Evolutionary conservation across 495 filamentous ascomycete genomes (phyloP).

Genomic region (Neurospora tetraspora): DNA sequence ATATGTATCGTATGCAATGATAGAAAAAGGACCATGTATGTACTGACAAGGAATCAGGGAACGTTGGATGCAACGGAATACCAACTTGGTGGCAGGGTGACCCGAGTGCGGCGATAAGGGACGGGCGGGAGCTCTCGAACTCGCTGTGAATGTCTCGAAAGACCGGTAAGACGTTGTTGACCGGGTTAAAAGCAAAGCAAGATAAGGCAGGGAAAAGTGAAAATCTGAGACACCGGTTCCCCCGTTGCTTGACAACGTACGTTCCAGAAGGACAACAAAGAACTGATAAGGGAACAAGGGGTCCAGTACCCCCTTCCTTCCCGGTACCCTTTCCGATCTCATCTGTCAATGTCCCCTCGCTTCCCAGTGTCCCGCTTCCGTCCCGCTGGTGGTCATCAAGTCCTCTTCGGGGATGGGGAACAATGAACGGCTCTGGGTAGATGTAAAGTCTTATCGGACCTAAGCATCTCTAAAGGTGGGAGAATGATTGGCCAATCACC

Average conservation of each 20-base stretch:
- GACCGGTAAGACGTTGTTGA: not conserved
- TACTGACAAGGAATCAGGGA: not conserved
- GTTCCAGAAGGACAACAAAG: not conserved
- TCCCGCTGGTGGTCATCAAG: not conserved
- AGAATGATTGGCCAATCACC: not conserved
- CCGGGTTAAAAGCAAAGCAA: not conserved
- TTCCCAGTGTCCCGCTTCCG: not conserved
- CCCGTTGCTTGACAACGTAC: not conserved
- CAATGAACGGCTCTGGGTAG: not conserved
- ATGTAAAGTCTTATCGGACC: not conserved
- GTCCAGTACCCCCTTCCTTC: not conserved
- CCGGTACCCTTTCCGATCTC: not conserved
- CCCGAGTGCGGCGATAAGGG: not conserved
- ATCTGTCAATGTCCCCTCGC: not conserved
- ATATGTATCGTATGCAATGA: not conserved
- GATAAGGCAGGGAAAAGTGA: not conserved
- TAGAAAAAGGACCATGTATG: not conserved
- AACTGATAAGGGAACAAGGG: not conserved
- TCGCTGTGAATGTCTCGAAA: not conserved
- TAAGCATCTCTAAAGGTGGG: not conserved
- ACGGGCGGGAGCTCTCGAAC: not conserved
- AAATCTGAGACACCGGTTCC: not conserved
- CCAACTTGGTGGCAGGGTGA: not conserved
- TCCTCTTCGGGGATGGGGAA: not conserved
- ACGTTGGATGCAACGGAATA: not conserved